phyloP scores from a whole-genome alignment of 2,329 filamentous ascomycete genomes.

The Beauveria australis region DNA sequence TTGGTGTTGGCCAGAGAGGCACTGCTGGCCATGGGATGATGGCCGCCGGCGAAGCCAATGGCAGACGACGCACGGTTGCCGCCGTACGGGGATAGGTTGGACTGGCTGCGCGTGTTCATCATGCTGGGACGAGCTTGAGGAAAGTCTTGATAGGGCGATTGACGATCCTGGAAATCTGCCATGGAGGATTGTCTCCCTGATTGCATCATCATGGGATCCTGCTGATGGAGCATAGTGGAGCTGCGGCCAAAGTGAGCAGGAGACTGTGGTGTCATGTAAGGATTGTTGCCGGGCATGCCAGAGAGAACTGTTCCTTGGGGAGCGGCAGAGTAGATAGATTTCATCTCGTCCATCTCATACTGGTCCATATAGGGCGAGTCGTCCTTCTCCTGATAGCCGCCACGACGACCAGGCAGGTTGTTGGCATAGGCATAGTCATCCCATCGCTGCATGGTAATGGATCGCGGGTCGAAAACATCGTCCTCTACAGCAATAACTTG shows the following conservation, averaged over 20 bases:
- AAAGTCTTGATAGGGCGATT: constrained; percentile 51
- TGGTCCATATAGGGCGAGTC: constrained; percentile 62
- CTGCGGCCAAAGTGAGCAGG: constrained; percentile 60
- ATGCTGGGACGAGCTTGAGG: constrained; percentile 48
- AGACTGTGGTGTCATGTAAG: constrained; percentile 77
- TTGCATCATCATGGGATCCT: constrained; percentile 41
- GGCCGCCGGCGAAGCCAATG: constrained; percentile 40
- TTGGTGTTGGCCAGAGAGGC: constrained; percentile 43
- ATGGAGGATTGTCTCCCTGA: constrained; percentile 64
- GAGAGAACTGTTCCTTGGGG: constrained; percentile 81
- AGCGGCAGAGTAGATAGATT: constrained; percentile 88
- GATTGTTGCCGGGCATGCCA: constrained; percentile 64
- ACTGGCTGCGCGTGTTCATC: constrained; percentile 47
- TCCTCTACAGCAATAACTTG: constrained; percentile 80
- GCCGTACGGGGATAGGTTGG: constrained; percentile 38
- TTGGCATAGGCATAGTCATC: constrained; percentile 88
- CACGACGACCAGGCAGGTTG: constrained; percentile 84
- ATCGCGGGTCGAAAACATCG: constrained; percentile 81
- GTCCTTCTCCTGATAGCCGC: constrained; percentile 56
- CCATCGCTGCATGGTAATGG: constrained; percentile 91
- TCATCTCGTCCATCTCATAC: constrained; percentile 98
- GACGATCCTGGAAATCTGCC: constrained; percentile 36
- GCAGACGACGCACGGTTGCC: constrained; percentile 36
- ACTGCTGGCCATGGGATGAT: constrained; percentile 36
- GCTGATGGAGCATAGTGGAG: constrained; percentile 35